Evolutionary conservation across 306 rosid genomes (phyloP).

Genomic region (Rubus parviflorus): DNA sequence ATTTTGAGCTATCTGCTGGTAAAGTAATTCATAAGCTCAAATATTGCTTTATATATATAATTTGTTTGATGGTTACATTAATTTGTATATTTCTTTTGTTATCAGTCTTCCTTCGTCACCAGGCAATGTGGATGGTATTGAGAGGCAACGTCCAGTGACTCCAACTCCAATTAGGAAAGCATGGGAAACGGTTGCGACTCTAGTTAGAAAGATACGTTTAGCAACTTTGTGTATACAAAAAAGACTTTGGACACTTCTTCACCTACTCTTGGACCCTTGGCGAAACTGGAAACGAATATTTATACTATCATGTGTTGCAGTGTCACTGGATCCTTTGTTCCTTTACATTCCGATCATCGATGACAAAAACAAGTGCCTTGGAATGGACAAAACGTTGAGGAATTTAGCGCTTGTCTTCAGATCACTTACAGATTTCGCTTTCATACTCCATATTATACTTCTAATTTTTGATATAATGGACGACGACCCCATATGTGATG

Average conservation of each 20-base stretch:
- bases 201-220: neutral
- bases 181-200: neutral
- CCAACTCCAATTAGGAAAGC: neutral
- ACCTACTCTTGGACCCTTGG: too few species aligned
- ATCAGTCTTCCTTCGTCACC: neutral
- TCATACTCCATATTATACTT: conserved; percentile 13
- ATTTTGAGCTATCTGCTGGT: too few species aligned
- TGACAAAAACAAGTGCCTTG: conserved; percentile 27
- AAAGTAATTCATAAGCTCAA: too few species aligned
- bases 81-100: neutral
- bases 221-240: too few species aligned
- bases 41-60: neutral
- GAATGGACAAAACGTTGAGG: conserved; percentile 27
- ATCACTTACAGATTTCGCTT: conserved; percentile 24
- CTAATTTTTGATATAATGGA: neutral
- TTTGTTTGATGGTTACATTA: neutral
- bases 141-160: neutral
- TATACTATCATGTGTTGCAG: conserved; percentile 29
- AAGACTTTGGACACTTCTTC: too few species aligned
- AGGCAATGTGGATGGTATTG: too few species aligned
- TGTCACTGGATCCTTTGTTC: conserved; percentile 35
- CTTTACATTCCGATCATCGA: conserved; percentile 33
- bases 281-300: neutral
- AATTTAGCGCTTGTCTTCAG: conserved; percentile 17
- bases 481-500: neutral